These are phyloP conservation scores for Cercophora sp. DNA, from an alignment of 495 filamentous ascomycete species.

Conservation along the genomic window DNA sequence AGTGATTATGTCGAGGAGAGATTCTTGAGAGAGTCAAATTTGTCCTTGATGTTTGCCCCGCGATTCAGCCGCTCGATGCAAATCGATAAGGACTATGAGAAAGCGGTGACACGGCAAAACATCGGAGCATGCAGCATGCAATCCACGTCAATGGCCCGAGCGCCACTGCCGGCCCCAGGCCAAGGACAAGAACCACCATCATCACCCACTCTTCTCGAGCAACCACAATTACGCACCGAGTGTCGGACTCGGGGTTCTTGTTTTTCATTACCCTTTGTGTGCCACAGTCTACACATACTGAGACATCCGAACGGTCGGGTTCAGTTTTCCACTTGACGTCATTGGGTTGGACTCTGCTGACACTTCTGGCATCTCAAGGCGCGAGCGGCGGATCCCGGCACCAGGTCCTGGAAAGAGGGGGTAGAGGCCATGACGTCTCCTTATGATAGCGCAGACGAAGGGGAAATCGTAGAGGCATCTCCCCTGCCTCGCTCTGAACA, in stretches of 20 bases:
- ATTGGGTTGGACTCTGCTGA: constrained; percentile 9
- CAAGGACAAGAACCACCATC: neutral
- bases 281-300: neutral
- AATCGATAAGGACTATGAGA: constrained; percentile 3
- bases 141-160: neutral
- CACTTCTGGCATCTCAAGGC: constrained; percentile 9
- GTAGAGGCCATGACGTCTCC: constrained; percentile 44
- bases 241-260: neutral
- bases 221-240: neutral
- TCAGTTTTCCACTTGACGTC: constrained; percentile 17
- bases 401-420: neutral
- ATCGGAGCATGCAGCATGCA: neutral
- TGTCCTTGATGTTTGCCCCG: constrained; percentile 13
- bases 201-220: neutral
- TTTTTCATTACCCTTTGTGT: neutral
- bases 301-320: constrained; percentile 19
- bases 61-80: neutral
- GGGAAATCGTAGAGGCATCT: constrained; percentile 80
- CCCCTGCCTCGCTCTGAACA: constrained; percentile 48
- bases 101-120: constrained; percentile 15
- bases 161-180: neutral
- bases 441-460: constrained; percentile 63
- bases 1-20: neutral
- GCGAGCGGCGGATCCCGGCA: neutral
- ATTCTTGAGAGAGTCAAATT: constrained; percentile 11